Evolutionary conservation across 257 asterid species (phyloP), one percentile per base, ranked within the genome.

Genomic region (Solanum etuberosum): DNA sequence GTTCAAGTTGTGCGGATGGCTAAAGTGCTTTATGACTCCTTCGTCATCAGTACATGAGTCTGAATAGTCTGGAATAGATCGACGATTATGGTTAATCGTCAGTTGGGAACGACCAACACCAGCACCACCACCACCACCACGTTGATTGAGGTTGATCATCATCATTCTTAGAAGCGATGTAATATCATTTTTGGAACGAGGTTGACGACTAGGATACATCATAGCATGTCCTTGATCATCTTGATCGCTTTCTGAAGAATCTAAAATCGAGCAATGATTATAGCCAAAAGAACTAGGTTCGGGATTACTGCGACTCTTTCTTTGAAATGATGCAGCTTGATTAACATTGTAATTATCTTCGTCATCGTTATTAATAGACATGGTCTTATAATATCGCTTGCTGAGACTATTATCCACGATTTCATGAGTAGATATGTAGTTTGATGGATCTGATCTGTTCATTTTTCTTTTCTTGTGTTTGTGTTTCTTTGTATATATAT

Each of bases 381-480:
- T 34, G 37, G 37, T 38, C 42, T 15, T 1, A 20, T 2, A 0
- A 51, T 3, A 51, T 51, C 3, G 23, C 23, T 2, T 6, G 61
- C 61, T 6, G 23, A 51, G 61, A 51, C 61, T 16, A 16, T 51
- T 3, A 2, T 8, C 0, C 61, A 51, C 0, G 3, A 2, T 6
- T 5, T 1, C 0, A 46, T 48, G 21, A 54, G n/a, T 18, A 54
- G 63, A 9, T 0, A 0, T 0, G 63, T 18, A 6, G n/a, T 2
- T 54, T 54, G 10, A 54, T 54, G 63, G 9, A 6, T 2, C 61
- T 51, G 9, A 48, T 15, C 8, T 51, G 63, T 18, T 54, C 63
- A 54, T 54, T 54, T 76, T 76, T 38, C 4, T 73, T 23, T 21
- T 18, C 23, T 15, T 25, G 10, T 72, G 15, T 32, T 72, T 74